Evolutionary conservation across 805 yeast genomes (phyloP).

Genomic region (Candida maesae): DNA sequence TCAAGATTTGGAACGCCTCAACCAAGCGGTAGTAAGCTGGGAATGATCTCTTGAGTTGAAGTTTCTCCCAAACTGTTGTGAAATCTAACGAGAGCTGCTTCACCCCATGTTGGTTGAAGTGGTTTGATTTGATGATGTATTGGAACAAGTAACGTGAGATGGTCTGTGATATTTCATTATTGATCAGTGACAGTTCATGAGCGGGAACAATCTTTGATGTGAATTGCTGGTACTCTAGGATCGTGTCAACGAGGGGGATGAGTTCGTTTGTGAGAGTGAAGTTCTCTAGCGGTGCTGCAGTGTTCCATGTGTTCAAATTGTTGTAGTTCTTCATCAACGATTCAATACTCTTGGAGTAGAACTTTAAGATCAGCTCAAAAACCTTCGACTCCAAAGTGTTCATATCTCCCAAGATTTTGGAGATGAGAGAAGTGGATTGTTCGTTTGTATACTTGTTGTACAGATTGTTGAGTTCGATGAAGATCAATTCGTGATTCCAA

Average conservation of each 20-base stretch:
- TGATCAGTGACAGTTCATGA: conserved; percentile 20
- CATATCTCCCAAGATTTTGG: conserved; percentile 29
- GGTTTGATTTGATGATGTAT: conserved; percentile 34
- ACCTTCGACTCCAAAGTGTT: conserved; percentile 27
- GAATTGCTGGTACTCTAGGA: conserved; percentile 24
- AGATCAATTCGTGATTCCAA: conserved; percentile 27
- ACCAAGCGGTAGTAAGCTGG: conserved; percentile 21
- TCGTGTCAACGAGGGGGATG: conserved; percentile 20
- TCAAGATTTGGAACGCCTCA: conserved; percentile 26
- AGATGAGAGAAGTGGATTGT: conserved; percentile 26
- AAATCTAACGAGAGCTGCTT: conserved; percentile 32
- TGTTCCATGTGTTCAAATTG: conserved; percentile 32
- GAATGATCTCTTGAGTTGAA: conserved; percentile 21
- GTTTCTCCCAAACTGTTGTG: conserved; percentile 25
- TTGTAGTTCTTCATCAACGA: conserved; percentile 31
- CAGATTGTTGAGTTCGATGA: conserved; percentile 24
- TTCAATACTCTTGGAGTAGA: conserved; percentile 29
- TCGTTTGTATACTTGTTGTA: conserved; percentile 21
- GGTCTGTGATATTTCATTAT: conserved; percentile 24
- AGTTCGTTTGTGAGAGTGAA: conserved; percentile 27
- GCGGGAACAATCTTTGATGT: conserved; percentile 14
- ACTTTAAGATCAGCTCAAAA: conserved; percentile 28
- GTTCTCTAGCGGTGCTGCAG: neutral
- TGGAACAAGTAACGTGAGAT: conserved; percentile 32
- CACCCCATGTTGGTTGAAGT: conserved; percentile 32